These are phyloP conservation scores for Trichoderma endophyticum DNA, from an alignment of 2,329 filamentous ascomycete species.

Conservation along the genomic window DNA sequence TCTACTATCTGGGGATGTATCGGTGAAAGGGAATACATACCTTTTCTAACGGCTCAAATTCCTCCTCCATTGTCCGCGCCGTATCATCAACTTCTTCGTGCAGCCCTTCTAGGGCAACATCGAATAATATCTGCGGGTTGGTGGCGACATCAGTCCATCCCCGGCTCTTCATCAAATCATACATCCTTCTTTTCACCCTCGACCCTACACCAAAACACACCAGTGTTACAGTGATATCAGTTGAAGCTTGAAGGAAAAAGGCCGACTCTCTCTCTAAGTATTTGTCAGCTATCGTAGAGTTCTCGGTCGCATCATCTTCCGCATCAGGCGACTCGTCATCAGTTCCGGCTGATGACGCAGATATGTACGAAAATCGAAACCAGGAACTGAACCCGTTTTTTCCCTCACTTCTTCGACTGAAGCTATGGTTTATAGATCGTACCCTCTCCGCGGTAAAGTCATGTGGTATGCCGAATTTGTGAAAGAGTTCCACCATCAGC, in stretches of 20 bases:
- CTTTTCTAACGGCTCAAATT: conserved; percentile 31
- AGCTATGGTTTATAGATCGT: conserved; percentile 34
- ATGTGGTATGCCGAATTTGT: conserved; percentile 29
- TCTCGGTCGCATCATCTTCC: background rate
- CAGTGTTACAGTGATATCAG: conserved; percentile 22
- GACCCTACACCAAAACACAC: conserved; percentile 29
- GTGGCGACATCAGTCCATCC: conserved; percentile 26
- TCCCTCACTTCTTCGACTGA: conserved; percentile 27
- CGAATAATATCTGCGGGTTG: conserved; percentile 31
- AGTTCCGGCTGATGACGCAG: background rate
- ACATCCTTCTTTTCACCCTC: conserved; percentile 24
- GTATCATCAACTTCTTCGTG: conserved; percentile 30
- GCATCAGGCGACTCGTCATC: background rate
- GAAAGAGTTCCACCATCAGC: conserved; percentile 29
- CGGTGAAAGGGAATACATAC: no score
- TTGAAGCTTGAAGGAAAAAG: conserved; percentile 28
- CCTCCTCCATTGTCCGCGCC: conserved; percentile 31
- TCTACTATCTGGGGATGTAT: no score
- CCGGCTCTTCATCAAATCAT: conserved; percentile 25
- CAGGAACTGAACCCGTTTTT: conserved; percentile 28
- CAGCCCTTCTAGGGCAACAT: conserved; percentile 29
- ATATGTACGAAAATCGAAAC: conserved; percentile 32
- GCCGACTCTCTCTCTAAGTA: conserved; percentile 29
- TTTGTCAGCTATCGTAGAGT: conserved; percentile 22
- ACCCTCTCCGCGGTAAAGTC: conserved; percentile 33